Percentiles rank a stretch among this genome's conserved stretches.
Conservation (phyloP, 345 rosid species). For the Euphorbia peplus region DNA sequence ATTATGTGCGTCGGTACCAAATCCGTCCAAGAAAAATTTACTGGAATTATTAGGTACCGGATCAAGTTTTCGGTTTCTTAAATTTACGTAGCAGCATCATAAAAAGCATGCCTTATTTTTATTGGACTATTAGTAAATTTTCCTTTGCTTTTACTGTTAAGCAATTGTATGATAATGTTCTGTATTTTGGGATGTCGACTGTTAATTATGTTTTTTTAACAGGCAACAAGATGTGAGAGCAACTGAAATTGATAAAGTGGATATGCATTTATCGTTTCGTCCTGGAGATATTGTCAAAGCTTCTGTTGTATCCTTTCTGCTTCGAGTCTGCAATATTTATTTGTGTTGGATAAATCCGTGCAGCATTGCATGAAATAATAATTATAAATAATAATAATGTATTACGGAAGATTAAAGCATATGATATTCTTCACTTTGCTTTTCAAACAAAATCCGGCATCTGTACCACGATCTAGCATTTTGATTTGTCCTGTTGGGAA, state of each 20-base stretch:
- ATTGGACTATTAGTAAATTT: background rate
- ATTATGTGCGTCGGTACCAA: slow-evolving; percentile 84
- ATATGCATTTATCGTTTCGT: slow-evolving; percentile 73
- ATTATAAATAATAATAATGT: background rate
- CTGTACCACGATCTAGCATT: background rate
- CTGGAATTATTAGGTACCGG: slow-evolving; percentile 68
- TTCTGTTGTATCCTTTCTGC: slow-evolving; percentile 70
- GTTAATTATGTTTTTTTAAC: slow-evolving; percentile 10
- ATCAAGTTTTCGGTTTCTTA: background rate
- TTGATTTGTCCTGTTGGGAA: background rate
- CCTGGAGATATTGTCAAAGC: slow-evolving; percentile 91
- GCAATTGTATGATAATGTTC: background rate
- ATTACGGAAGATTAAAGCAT: background rate
- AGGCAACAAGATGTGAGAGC: slow-evolving; percentile 97
- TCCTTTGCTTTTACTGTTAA: background rate
- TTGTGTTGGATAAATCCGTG: slow-evolving; percentile 2
- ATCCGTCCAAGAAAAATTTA: slow-evolving; percentile 72
- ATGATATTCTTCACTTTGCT: background rate
- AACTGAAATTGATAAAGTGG: slow-evolving; percentile 90
- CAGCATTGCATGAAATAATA: no score
- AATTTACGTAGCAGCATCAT: background rate
- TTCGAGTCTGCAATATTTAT: slow-evolving; percentile 13
- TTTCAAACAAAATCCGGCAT: no score
- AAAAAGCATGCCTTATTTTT: no score
- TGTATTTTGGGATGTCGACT: background rate